Conservation (phyloP, 495 filamentous ascomycete species). For the Aspergillus leporis region DNA sequence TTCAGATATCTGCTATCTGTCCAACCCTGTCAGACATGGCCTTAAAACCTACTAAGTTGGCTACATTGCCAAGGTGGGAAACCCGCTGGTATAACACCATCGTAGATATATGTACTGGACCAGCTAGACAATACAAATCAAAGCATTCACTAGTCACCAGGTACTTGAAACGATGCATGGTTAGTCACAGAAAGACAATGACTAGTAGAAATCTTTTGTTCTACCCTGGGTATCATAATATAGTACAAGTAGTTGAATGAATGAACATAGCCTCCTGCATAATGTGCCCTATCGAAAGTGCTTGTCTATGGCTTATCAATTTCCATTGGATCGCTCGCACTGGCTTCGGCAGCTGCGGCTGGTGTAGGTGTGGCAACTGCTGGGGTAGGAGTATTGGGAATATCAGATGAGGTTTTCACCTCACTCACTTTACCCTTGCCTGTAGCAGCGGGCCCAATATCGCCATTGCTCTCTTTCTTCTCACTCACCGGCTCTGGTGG, state of each 20-base stretch:
- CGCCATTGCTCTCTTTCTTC: constrained; percentile 9
- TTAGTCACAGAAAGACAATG: not conserved
- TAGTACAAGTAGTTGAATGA: constrained; percentile 12
- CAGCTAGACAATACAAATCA: not conserved
- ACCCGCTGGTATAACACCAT: too few species aligned
- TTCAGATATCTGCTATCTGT: not conserved
- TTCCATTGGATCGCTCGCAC: constrained; percentile 26
- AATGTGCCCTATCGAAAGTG: not conserved
- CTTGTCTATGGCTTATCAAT: constrained; percentile 17
- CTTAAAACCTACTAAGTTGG: too few species aligned
- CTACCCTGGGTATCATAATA: constrained; percentile 13
- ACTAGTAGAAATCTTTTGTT: not conserved
- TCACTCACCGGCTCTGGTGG: constrained; percentile 10
- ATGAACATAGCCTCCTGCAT: not conserved
- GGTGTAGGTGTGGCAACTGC: constrained; percentile 14
- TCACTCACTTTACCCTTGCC: constrained; percentile 12
- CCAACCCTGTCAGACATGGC: too few species aligned
- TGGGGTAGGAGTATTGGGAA: not conserved
- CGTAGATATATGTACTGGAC: not conserved
- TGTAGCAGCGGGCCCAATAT: not conserved
- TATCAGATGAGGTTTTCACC: constrained; percentile 15
- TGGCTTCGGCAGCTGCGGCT: constrained; percentile 9
- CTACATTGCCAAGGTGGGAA: too few species aligned
- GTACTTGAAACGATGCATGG: not conserved
- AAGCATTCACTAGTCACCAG: not conserved